Base-by-base conservation (phyloP, 1,284 basidiomycete genomes). In the Puccinia coronata region DNA sequence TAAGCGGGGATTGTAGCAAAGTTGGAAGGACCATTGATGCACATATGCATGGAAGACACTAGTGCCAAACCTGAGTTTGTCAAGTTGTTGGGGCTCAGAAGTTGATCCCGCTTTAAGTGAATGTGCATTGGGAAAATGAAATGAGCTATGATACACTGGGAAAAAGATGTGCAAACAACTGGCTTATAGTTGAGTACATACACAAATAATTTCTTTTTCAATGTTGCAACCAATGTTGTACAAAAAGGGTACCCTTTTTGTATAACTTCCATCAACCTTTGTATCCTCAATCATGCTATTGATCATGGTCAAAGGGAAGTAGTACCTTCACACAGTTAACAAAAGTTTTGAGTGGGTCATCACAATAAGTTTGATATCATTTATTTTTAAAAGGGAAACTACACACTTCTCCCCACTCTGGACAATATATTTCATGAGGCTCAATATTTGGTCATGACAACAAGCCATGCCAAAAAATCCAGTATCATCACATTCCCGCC, bases 401-500 rank as follows among this genome's bases (percentile, higher is more conserved):
- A 71, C 69, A 25, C 2, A 69, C 65, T 49, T 41, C 28, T 69
- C 65, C 4, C 65, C 34, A 9, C 18, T 23, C 41, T 39, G 16
- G 25, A 39, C 67, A 39, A 70, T 43, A 51, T n/a, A n/a, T n/a
- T 73, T 73, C 34, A 53, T 53, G 11, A 73, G 14, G 18, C 55
- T 43, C 25, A 71, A 51, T 23, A 49, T 53, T 28, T 73, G 70
- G 28, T 73, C 70, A 73, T 73, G 70, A 75, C n/a, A n/a, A n/a
- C n/a, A n/a, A n/a, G n/a, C n/a, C n/a, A n/a, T n/a, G n/a, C n/a
- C n/a, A n/a, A n/a, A 75, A 23, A 75, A 61, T 4, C 72, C 72
- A 39, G 55, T 75, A 20, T 75, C 51, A 57, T 75, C 72, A 41
- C 72, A 75, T 34, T 41, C 72, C 1, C 41, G 34, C 55, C 72